Conservation (phyloP, 2,329 filamentous ascomycete species). For the Calonectria leucothoes region DNA sequence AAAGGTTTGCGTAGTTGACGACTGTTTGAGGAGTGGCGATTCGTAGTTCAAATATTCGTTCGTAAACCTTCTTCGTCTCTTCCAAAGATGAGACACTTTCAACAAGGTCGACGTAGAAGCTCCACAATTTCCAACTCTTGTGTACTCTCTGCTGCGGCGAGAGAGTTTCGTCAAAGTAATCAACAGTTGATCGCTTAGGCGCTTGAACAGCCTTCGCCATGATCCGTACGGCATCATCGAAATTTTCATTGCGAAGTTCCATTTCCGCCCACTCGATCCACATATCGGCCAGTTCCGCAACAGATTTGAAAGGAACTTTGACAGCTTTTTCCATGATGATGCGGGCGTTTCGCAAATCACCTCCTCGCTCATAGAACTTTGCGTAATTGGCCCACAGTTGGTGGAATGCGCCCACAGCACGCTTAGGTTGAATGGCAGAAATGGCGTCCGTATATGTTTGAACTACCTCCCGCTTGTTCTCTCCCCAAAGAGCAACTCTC, state of each 20-base stretch:
- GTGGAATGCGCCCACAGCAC: constrained; percentile 92
- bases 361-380: constrained; percentile 93
- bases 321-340: constrained; percentile 98
- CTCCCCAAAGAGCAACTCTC: constrained; percentile 92
- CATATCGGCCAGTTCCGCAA: constrained; percentile 96
- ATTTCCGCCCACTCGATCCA: constrained; percentile 99
- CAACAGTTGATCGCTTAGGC: constrained; percentile 97
- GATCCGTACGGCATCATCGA: constrained; percentile 92
- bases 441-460: constrained; percentile 97
- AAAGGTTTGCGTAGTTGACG: constrained; percentile 95
- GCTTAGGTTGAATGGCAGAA: constrained; percentile 91
- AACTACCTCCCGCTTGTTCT: constrained; percentile 91
- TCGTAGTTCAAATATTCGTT: constrained; percentile 96
- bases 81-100: constrained; percentile 93
- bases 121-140: constrained; percentile 99
- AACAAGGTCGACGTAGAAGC: constrained; percentile 97
- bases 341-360: constrained; percentile 85
- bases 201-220: constrained; percentile 98
- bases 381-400: constrained; percentile 97
- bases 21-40: constrained; percentile 98
- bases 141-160: constrained; percentile 96
- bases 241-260: constrained; percentile 95
- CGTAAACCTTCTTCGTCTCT: constrained; percentile 94
- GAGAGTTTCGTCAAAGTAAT: constrained; percentile 96
- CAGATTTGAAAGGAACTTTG: constrained; percentile 97